These are phyloP conservation scores for Croton setiger DNA, from an alignment of 441 rosid species.

Conservation along the genomic window DNA sequence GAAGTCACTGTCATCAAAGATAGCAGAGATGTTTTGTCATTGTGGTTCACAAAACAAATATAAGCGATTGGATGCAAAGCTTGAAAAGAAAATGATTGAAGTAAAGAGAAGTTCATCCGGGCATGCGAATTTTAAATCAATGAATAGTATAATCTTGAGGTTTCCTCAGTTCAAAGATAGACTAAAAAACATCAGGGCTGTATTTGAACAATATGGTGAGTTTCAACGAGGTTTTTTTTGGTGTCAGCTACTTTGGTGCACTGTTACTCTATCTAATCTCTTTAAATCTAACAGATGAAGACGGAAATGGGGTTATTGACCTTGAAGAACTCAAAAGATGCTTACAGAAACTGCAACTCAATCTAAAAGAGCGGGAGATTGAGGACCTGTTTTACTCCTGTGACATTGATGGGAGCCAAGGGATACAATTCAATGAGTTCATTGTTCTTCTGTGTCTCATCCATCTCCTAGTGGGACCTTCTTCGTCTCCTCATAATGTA, in stretches of 20 bases:
- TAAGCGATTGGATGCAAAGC: slow-evolving; percentile 58
- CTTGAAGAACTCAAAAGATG: slow-evolving; percentile 59
- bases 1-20: slow-evolving; percentile 37
- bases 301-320: slow-evolving; percentile 62
- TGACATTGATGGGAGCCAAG: slow-evolving; percentile 70
- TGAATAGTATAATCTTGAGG: slow-evolving; percentile 62
- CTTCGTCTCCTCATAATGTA: slow-evolving; percentile 36
- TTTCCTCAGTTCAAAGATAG: slow-evolving; percentile 66
- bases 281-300: slow-evolving; percentile 40
- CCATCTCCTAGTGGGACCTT: slow-evolving; percentile 56
- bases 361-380: slow-evolving; percentile 54
- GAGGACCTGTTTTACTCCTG: slow-evolving; percentile 68
- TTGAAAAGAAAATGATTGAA: slow-evolving; percentile 64
- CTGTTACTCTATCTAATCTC: slow-evolving; percentile 16
- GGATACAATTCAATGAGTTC: slow-evolving; percentile 78
- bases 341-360: slow-evolving; percentile 49
- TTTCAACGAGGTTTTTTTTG: slow-evolving; percentile 19
- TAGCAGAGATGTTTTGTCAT: slow-evolving; percentile 43
- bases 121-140: slow-evolving; percentile 43
- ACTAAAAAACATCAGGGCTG: slow-evolving; percentile 51
- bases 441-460: slow-evolving; percentile 71
- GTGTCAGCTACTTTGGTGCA: neutral
- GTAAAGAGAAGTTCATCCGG: slow-evolving; percentile 44
- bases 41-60: slow-evolving; percentile 48
- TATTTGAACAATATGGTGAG: slow-evolving; percentile 63